Evolutionary conservation across 306 rosid genomes (phyloP).

Genomic region (Fragaria ananassa): DNA sequence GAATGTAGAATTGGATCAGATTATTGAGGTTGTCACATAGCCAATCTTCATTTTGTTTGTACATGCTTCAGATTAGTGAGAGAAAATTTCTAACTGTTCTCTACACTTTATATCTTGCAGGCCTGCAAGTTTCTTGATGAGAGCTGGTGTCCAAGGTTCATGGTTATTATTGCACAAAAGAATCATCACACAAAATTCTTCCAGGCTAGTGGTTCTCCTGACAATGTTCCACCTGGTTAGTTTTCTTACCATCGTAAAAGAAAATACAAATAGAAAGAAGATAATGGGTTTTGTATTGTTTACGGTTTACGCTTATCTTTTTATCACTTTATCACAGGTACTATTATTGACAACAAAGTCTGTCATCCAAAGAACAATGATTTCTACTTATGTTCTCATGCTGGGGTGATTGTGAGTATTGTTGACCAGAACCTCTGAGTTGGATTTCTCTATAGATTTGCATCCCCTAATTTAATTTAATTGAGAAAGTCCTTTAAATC

Average conservation of each 20-base stretch:
- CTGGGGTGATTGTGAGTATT: slow-evolving; percentile 88
- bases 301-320: neutral
- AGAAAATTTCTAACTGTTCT: neutral
- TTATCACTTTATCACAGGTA: slow-evolving; percentile 34
- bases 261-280: neutral
- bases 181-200: neutral
- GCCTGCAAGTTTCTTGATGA: neutral
- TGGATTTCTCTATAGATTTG: no score
- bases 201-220: neutral
- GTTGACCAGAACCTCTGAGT: slow-evolving; percentile 42
- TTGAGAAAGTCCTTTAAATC: no score
- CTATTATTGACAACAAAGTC: slow-evolving; percentile 70
- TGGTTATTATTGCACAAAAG: neutral
- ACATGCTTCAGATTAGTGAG: neutral
- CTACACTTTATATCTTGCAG: slow-evolving; percentile 4
- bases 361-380: slow-evolving; percentile 83
- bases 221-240: slow-evolving; percentile 35
- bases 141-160: neutral
- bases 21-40: slow-evolving; percentile 52
- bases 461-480: no score
- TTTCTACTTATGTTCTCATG: slow-evolving; percentile 86
- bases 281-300: neutral
- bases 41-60: neutral
- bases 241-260: neutral
- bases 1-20: slow-evolving; percentile 74